Evolutionary conservation across 2,329 filamentous ascomycete species (phyloP).

Genomic region (Hypoxylon sp.): DNA sequence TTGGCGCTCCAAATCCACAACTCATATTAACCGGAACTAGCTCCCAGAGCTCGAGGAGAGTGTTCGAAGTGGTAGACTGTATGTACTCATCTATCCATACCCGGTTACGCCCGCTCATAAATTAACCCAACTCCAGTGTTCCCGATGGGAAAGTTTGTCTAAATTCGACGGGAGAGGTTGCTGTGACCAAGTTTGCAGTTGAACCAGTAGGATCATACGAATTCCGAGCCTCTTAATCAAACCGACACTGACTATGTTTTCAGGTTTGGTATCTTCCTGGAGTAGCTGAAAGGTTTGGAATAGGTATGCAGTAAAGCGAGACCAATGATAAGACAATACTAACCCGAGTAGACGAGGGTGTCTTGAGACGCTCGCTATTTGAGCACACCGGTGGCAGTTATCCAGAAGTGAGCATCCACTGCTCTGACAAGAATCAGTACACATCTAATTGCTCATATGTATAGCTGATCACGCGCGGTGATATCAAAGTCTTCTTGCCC

Average conservation of each 20-base stretch:
- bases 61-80: slow-evolving; percentile 83
- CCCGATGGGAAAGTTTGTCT: slow-evolving; percentile 92
- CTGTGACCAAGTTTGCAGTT: slow-evolving; percentile 96
- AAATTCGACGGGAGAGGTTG: slow-evolving; percentile 87
- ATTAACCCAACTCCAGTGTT: slow-evolving; percentile 57
- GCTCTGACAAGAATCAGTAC: neutral
- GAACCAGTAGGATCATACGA: slow-evolving; percentile 78
- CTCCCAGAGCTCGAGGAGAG: slow-evolving; percentile 94
- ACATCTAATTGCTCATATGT: slow-evolving; percentile 44
- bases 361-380: slow-evolving; percentile 87
- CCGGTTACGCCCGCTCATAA: slow-evolving; percentile 26
- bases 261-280: slow-evolving; percentile 85
- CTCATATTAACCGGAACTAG: slow-evolving; percentile 53
- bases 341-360: slow-evolving; percentile 78
- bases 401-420: slow-evolving; percentile 74
- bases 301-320: slow-evolving; percentile 66
- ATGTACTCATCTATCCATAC: slow-evolving; percentile 48
- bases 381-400: slow-evolving; percentile 97
- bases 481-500: slow-evolving; percentile 95
- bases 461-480: slow-evolving; percentile 87
- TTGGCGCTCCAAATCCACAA: neutral
- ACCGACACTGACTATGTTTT: slow-evolving; percentile 17
- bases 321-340: slow-evolving; percentile 40
- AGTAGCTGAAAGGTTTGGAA: slow-evolving; percentile 93
- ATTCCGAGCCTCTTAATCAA: neutral